phyloP scores from a whole-genome alignment of 2,329 filamentous ascomycete species.

The Aureobasidium sp. region DNA sequence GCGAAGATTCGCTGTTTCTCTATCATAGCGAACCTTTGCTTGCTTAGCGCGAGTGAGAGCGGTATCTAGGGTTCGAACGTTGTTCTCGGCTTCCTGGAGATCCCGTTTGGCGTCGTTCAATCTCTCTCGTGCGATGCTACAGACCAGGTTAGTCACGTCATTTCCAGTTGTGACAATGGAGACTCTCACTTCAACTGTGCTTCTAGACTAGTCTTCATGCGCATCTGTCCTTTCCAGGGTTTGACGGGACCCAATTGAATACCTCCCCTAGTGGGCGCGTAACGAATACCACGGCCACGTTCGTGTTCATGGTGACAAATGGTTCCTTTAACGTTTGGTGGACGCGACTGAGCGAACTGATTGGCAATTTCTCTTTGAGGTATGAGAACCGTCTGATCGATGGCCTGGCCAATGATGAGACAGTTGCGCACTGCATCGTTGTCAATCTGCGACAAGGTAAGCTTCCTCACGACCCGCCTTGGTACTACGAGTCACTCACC shows the following conservation, averaged over 20 bases:
- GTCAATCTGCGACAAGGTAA: conserved; percentile 54
- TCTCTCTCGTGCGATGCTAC: conserved; percentile 37
- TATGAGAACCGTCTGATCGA: conserved; percentile 81
- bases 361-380: conserved; percentile 60
- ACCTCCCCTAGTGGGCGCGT: conserved; percentile 47
- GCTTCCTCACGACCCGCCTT: neutral
- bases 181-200: conserved; percentile 22
- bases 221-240: conserved; percentile 48
- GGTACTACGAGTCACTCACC: conserved; percentile 29
- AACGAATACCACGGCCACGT: conserved; percentile 53
- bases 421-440: conserved; percentile 71
- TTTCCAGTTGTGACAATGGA: neutral
- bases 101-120: conserved; percentile 36
- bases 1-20: conserved; percentile 43
- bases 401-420: conserved; percentile 71
- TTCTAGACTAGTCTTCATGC: conserved; percentile 43
- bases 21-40: conserved; percentile 45
- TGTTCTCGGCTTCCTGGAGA: conserved; percentile 45
- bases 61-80: conserved; percentile 43
- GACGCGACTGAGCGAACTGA: conserved; percentile 60
- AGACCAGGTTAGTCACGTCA: neutral
- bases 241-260: conserved; percentile 47
- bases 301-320: conserved; percentile 51
- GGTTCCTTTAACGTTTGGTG: conserved; percentile 65
- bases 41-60: conserved; percentile 45